phyloP scores from a whole-genome alignment of 306 rosid genomes.

The Potentilla sterilis region DNA sequence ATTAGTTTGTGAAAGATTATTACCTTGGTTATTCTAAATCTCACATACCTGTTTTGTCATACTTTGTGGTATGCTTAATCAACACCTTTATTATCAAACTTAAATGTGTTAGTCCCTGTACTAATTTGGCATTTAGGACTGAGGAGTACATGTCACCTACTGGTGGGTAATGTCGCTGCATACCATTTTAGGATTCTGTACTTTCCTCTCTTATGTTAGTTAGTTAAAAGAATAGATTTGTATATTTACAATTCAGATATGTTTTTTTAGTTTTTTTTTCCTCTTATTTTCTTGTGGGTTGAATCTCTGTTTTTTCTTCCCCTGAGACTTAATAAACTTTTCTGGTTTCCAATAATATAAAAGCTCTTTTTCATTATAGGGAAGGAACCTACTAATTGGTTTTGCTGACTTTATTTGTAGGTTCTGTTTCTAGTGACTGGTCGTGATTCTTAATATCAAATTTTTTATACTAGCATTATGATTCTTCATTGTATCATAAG shows the following conservation, averaged over 20 bases:
- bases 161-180: background rate
- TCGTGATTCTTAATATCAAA: background rate
- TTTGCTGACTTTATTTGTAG: background rate
- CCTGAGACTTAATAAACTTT: background rate
- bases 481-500: background rate
- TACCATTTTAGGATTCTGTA: background rate
- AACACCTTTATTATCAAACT: background rate
- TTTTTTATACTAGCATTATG: slow-evolving; percentile 3
- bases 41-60: background rate
- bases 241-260: background rate
- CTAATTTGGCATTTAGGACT: background rate
- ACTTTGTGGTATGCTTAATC: background rate
- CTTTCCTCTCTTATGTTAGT: background rate
- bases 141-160: background rate
- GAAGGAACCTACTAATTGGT: background rate
- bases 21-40: background rate
- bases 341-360: background rate
- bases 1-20: background rate
- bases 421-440: background rate
- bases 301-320: background rate
- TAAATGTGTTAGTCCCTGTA: background rate
- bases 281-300: background rate
- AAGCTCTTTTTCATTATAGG: background rate
- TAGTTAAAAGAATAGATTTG: background rate
- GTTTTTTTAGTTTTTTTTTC: background rate